Evolutionary conservation across 108 stramenopile species (phyloP).

Genomic region (Fragilariopsis cylindrus): DNA sequence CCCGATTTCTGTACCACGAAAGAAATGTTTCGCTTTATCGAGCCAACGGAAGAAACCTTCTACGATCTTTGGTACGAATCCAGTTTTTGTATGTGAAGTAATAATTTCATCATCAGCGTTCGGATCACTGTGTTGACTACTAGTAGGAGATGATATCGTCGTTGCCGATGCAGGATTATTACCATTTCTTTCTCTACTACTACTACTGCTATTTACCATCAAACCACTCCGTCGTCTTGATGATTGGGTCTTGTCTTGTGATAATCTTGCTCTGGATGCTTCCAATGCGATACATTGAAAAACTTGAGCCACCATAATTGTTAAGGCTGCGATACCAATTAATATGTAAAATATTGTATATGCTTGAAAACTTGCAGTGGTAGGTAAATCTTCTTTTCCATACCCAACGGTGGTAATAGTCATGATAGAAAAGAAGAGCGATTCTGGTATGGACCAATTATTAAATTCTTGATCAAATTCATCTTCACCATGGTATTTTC

Average conservation of each 20-base stretch:
- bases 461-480: slow-evolving; percentile 14
- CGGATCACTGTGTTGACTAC: slow-evolving; percentile 4
- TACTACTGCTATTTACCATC: slow-evolving; percentile 5
- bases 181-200: not conserved
- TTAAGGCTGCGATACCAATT: slow-evolving; percentile 76
- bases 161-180: slow-evolving; percentile 1
- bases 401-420: slow-evolving; percentile 90
- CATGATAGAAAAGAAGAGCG: slow-evolving; percentile 81
- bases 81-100: slow-evolving; percentile 1
- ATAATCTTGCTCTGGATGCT: slow-evolving; percentile 68
- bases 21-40: slow-evolving; percentile 50
- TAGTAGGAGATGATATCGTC: not conserved
- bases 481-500: slow-evolving; percentile 12
- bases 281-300: slow-evolving; percentile 83
- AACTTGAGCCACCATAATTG: slow-evolving; percentile 82
- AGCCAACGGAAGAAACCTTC: slow-evolving; percentile 31
- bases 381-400: slow-evolving; percentile 70
- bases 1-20: slow-evolving; percentile 62
- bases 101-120: slow-evolving; percentile 21
- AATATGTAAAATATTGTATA: slow-evolving; percentile 77
- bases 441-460: slow-evolving; percentile 65
- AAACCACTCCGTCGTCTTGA: slow-evolving; percentile 28
- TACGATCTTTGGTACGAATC: slow-evolving; percentile 13
- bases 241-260: slow-evolving; percentile 32
- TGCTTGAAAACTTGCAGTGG: slow-evolving; percentile 65